Percentiles rank a stretch among this genome's conserved stretches.
phyloP scores from a whole-genome alignment of 2,329 filamentous ascomycete species.

The Aureobasidium sp. region DNA sequence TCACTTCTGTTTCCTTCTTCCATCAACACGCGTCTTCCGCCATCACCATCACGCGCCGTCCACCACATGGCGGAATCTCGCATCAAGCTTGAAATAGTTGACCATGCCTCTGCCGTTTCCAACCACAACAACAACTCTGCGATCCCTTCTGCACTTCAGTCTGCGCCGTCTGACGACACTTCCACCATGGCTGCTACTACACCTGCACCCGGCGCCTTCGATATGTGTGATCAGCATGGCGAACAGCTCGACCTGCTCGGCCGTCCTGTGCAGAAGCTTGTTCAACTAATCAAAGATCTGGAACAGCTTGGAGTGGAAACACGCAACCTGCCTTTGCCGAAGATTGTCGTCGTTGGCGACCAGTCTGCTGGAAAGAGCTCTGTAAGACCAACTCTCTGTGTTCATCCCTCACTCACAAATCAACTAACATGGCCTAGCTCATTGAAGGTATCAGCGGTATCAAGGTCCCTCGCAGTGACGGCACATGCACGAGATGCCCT shows the following conservation, averaged over 20 bases:
- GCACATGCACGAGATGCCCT: conserved; percentile 71
- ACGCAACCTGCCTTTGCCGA: conserved; percentile 58
- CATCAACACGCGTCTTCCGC: neutral
- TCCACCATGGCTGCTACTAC: neutral
- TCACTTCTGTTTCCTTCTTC: neutral
- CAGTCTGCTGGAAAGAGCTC: conserved; percentile 79
- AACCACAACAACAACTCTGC: neutral
- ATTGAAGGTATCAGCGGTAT: conserved; percentile 50
- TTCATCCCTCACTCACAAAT: conserved; percentile 22
- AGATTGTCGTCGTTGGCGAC: conserved; percentile 76
- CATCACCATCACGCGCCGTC: neutral
- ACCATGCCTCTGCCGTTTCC: neutral
- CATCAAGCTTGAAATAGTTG: neutral
- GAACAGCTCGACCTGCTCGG: conserved; percentile 48
- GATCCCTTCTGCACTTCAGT: neutral
- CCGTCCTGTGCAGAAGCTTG: conserved; percentile 54
- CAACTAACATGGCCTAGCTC: conserved; percentile 18
- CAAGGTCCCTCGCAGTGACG: conserved; percentile 60
- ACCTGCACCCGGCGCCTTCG: neutral
- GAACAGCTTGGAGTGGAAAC: conserved; percentile 66
- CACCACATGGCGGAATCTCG: neutral
- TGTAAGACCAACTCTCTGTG: conserved; percentile 43
- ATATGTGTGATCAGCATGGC: no score
- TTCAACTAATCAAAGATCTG: conserved; percentile 59
- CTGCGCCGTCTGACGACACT: neutral